phyloP scores from a whole-genome alignment of 176 grass and related monocot species.

The Triticum timopheevii region DNA sequence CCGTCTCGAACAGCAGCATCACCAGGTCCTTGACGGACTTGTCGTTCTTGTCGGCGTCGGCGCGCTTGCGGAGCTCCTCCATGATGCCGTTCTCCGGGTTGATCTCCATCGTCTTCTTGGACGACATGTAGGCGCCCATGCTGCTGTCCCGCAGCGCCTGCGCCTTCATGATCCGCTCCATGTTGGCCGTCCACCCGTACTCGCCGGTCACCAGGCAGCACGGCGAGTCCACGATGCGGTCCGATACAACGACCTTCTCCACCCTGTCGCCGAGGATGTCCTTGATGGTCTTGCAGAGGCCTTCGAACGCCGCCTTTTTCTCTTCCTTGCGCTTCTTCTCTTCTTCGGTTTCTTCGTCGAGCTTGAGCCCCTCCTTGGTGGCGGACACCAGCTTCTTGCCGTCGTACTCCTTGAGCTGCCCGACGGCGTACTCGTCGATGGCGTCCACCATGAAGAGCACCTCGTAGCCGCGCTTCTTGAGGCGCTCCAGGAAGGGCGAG shows the following conservation, averaged over 20 bases:
- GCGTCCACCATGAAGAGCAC: slow-evolving; percentile 80
- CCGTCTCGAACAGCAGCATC: slow-evolving; percentile 45
- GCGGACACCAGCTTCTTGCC: slow-evolving; percentile 59
- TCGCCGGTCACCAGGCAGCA: slow-evolving; percentile 49
- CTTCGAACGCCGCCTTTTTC: slow-evolving; percentile 40
- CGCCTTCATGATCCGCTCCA: slow-evolving; percentile 65
- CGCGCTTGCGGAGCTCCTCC: slow-evolving; percentile 55
- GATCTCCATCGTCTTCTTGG: slow-evolving; percentile 71
- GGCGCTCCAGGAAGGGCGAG: slow-evolving; percentile 56
- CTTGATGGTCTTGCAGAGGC: slow-evolving; percentile 54
- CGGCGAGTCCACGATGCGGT: slow-evolving; percentile 59
- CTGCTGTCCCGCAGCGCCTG: slow-evolving; percentile 50
- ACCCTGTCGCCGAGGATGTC: slow-evolving; percentile 45
- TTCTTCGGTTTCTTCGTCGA: slow-evolving; percentile 46
- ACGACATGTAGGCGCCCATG: slow-evolving; percentile 47
- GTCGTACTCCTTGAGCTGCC: slow-evolving; percentile 72
- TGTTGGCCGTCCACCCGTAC: slow-evolving; percentile 57
- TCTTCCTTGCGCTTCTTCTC: slow-evolving; percentile 43
- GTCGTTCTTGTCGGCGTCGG: slow-evolving; percentile 39
- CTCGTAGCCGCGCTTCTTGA: slow-evolving; percentile 67
- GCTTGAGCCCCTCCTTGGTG: slow-evolving; percentile 54
- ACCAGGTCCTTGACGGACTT: slow-evolving; percentile 46
- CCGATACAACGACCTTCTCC: slow-evolving; percentile 48
- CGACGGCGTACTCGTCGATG: slow-evolving; percentile 62
- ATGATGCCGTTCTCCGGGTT: slow-evolving; percentile 62